Base-by-base conservation (phyloP, 331 rosid genomes). In the Saraca asoca region DNA sequence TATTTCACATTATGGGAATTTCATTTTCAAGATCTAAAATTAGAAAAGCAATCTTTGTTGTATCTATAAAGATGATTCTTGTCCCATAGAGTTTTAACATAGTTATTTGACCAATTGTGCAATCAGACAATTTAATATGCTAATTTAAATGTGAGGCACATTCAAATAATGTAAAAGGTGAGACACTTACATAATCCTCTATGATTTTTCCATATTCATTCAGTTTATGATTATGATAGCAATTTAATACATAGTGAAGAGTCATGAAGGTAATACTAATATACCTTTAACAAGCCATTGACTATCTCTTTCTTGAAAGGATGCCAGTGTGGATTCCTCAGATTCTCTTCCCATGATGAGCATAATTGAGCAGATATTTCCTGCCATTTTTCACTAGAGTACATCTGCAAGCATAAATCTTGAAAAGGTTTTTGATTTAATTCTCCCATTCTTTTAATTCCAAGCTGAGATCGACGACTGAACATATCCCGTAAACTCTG, bases 361-460 rank as follows among this genome's bases (percentile, higher is more conserved):
- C 84, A 80, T 67, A 75, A 42, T 33, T 75, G 24, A 17, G 79
- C 81, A 20, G 81, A 69, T 19, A 37, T 57, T 35, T 58, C 68
- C 8, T 56, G 62, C 66, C 74, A 80, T 17, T 59, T 55, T 62
- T 49, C 68, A 56, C 49, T 9, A 3, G 75, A 37, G 73, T 68
- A 52, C 71, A 42, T 75, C 7, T 66, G 75, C 42, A 15, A 11
- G 78, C 81, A 71, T 35, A 55, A 55, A 20, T 71, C 55, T 55
- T 19, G 81, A 66, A 80, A 80, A 69, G 84, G 81, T 49, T 41
- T 71, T 12, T 43, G 62, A 51, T 80, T 78, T 50, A 80, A 48
- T 24, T 80, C 84, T 51, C 84, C 78, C 75, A 80, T 66, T 67
- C 75, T 75, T 39, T 66, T 80, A 9, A 75, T 71, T 29, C 55